These are phyloP conservation scores for Fusarium torreyae DNA, from an alignment of 2,329 filamentous ascomycete genomes.

Conservation along the genomic window DNA sequence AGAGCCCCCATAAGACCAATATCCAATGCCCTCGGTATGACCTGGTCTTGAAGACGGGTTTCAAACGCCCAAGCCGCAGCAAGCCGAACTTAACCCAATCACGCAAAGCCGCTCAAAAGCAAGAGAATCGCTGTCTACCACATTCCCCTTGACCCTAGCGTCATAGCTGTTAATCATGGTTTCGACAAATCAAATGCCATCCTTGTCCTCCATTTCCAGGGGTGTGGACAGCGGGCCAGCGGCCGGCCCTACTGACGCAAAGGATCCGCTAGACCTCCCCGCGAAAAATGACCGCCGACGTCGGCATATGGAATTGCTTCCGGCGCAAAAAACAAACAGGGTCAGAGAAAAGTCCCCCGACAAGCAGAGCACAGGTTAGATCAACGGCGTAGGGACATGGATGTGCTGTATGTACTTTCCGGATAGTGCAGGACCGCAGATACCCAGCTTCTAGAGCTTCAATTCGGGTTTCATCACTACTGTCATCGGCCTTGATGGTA, in stretches of 20 bases:
- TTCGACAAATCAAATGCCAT: constrained; percentile 28
- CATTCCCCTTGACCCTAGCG: constrained; percentile 42
- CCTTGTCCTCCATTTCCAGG: constrained; percentile 10
- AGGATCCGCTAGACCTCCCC: constrained; percentile 33
- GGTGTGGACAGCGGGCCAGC: constrained; percentile 23
- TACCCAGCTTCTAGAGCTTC: constrained; percentile 14
- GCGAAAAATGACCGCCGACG: constrained; percentile 45
- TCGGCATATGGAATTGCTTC: constrained; percentile 42
- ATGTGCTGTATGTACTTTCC: constrained; percentile 1
- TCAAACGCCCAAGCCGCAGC: constrained; percentile 25
- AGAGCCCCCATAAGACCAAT: neutral
- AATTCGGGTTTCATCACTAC: neutral
- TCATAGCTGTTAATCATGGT: constrained; percentile 9
- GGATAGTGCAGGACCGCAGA: constrained; percentile 17
- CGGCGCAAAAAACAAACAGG: constrained; percentile 21
- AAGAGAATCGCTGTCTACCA: constrained; percentile 24
- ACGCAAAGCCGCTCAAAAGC: constrained; percentile 19
- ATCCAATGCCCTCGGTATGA: constrained; percentile 5
- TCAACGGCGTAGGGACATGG: constrained; percentile 6
- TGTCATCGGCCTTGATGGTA: neutral
- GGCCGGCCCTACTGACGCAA: constrained; percentile 35
- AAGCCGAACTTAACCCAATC: constrained; percentile 30
- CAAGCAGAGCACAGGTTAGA: constrained; percentile 1
- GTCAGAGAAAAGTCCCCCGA: constrained; percentile 7
- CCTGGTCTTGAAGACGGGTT: neutral